Evolutionary conservation across 2,329 filamentous ascomycete species (phyloP).

Genomic region (Tolypocladium tropicale): DNA sequence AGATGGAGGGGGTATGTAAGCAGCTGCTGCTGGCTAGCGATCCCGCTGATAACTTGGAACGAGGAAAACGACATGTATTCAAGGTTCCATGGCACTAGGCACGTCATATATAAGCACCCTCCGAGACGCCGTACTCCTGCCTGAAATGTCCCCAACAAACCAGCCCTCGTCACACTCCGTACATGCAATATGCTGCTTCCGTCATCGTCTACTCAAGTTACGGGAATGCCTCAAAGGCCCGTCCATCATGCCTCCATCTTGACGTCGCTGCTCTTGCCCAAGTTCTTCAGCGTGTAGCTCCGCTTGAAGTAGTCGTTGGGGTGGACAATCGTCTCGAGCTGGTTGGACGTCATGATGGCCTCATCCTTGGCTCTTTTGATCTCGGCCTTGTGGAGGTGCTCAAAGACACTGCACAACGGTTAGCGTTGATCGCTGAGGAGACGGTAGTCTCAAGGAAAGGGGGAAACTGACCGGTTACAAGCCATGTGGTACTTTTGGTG

Average conservation of each 20-base stretch:
- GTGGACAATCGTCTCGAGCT: conserved; percentile 91
- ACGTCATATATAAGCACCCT: neutral
- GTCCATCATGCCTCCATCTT: conserved; percentile 43
- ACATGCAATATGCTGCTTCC: neutral
- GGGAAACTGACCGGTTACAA: conserved; percentile 62
- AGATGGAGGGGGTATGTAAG: no score
- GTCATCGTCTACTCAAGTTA: conserved; percentile 6
- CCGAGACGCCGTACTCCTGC: neutral
- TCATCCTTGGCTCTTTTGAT: conserved; percentile 70
- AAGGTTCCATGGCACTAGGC: neutral
- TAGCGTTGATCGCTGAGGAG: neutral
- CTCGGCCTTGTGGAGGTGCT: conserved; percentile 70
- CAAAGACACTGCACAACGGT: conserved; percentile 58
- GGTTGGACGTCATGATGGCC: conserved; percentile 57
- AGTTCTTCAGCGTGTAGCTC: conserved; percentile 78
- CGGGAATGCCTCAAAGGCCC: no score
- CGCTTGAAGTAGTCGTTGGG: conserved; percentile 98
- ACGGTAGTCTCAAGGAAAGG: conserved; percentile 1
- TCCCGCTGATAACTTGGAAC: neutral
- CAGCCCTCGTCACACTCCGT: neutral
- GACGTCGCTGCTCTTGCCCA: conserved; percentile 46
- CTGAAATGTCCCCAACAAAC: neutral
- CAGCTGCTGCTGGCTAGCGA: no score
- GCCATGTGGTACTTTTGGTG: conserved; percentile 88
- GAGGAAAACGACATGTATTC: neutral